Conservation (phyloP, 768 basidiomycete species). For the Strobilomyces confusus region DNA sequence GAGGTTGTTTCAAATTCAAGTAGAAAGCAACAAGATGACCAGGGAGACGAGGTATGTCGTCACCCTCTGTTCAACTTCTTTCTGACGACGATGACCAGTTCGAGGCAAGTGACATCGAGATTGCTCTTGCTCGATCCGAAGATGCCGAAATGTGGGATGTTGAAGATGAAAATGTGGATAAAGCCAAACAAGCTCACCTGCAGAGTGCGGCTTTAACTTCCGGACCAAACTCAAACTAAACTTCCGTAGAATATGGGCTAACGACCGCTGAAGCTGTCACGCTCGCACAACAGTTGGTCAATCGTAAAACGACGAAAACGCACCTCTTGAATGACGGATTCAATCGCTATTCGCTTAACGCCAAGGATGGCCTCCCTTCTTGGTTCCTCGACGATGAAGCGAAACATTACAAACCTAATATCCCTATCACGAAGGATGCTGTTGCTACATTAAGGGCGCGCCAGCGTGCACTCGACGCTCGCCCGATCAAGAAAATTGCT, state of each 20-base stretch:
- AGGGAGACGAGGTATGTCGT: conserved; percentile 25
- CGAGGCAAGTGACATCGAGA: conserved; percentile 57
- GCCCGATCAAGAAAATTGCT: conserved; percentile 98
- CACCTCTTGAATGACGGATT: conserved; percentile 93
- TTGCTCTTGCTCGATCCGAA: conserved; percentile 57
- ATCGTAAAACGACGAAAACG: conserved; percentile 84
- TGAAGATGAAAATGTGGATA: conserved; percentile 73
- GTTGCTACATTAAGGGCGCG: conserved; percentile 79
- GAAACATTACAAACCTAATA: conserved; percentile 88
- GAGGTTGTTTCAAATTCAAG: conserved; percentile 28
- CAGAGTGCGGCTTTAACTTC: conserved; percentile 48
- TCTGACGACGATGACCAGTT: conserved; percentile 17
- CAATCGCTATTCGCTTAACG: conserved; percentile 86
- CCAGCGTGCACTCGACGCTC: conserved; percentile 90
- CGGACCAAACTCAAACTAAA: conserved; percentile 3
- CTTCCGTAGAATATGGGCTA: conserved; percentile 65
- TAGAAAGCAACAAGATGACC: conserved; percentile 31
- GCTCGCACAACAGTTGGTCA: conserved; percentile 86
- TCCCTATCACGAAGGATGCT: conserved; percentile 97
- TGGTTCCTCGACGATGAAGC: conserved; percentile 99
- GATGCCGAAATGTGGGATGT: conserved; percentile 74
- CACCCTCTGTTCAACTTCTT: background rate
- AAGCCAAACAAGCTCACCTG: conserved; percentile 58
- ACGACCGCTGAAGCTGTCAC: conserved; percentile 87
- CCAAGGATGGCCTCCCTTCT: conserved; percentile 85